These are phyloP conservation scores for Leucocoprinus birnbaumii DNA, from an alignment of 768 basidiomycete species.

Conservation along the genomic window DNA sequence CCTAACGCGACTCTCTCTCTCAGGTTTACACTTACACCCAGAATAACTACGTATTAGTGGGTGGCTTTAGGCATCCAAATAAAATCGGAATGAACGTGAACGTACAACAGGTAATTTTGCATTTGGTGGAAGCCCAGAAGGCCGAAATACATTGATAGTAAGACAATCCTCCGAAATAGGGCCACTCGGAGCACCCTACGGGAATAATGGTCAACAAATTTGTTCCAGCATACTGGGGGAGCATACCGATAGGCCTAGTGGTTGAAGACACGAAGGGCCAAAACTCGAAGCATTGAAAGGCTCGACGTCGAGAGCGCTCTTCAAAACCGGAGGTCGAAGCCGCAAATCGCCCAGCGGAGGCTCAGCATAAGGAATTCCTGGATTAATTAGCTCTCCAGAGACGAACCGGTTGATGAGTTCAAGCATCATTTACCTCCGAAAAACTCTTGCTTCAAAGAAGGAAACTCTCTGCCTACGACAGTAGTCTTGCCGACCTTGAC, in stretches of 20 bases:
- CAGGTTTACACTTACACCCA: conserved; percentile 30
- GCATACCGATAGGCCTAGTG: conserved; percentile 24
- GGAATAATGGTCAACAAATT: conserved; percentile 8
- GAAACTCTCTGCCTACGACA: conserved; percentile 31
- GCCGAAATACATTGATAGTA: conserved; percentile 56
- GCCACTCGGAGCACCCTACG: conserved; percentile 27
- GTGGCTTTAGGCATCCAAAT: neutral
- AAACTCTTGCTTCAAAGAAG: conserved; percentile 36
- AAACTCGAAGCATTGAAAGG: conserved; percentile 45
- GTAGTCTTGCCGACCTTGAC: conserved; percentile 37
- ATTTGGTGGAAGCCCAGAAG: conserved; percentile 28
- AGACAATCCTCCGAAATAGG: conserved; percentile 56
- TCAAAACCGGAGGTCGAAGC: conserved; percentile 41
- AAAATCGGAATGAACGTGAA: neutral
- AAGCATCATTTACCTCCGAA: conserved; percentile 38
- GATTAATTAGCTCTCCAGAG: conserved; percentile 5
- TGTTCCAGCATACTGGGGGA: neutral
- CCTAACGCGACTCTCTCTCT: too few relatives aligned
- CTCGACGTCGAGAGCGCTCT: conserved; percentile 28
- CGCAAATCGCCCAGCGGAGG: conserved; percentile 48
- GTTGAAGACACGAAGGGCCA: conserved; percentile 48
- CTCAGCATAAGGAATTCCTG: conserved; percentile 55
- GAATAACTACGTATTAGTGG: conserved; percentile 24
- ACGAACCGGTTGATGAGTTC: neutral
- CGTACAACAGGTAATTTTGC: conserved; percentile 37